phyloP scores from a whole-genome alignment of 1,284 basidiomycete genomes.

The Cutaneotrichosporon mucoides region DNA sequence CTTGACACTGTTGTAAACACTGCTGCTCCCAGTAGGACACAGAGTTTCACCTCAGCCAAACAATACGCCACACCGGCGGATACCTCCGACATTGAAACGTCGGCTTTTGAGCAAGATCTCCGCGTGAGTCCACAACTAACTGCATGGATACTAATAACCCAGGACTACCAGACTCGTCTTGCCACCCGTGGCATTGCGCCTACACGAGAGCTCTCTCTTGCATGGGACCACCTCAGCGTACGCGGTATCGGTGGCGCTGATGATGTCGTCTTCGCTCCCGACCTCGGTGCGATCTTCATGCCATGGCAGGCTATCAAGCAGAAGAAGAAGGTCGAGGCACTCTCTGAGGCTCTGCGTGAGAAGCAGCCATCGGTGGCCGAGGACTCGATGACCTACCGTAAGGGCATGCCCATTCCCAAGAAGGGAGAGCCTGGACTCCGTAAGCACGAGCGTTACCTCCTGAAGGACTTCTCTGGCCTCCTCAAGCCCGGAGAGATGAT shows the following conservation, averaged over 20 bases:
- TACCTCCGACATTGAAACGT: background rate
- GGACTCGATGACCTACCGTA: constrained; percentile 23
- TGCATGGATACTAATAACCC: too few relatives aligned
- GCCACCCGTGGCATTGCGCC: constrained; percentile 7
- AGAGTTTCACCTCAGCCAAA: background rate
- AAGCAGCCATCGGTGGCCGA: constrained; percentile 5
- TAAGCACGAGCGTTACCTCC: constrained; percentile 40
- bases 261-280: constrained; percentile 38
- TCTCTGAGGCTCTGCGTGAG: constrained; percentile 16
- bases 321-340: constrained; percentile 29
- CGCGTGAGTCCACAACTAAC: background rate
- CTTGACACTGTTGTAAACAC: background rate
- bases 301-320: constrained; percentile 33
- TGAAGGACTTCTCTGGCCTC: constrained; percentile 37
- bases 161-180: constrained; percentile 12
- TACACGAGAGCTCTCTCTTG: constrained; percentile 24
- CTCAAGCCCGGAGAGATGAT: constrained; percentile 46
- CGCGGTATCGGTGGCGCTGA: constrained; percentile 38
- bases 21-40: background rate
- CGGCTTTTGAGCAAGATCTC: background rate
- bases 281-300: constrained; percentile 32
- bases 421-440: constrained; percentile 30
- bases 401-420: constrained; percentile 21
- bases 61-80: background rate
- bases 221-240: constrained; percentile 35